Base-by-base conservation (phyloP, 768 basidiomycete genomes). In the Panaeolus papilionaceus region DNA sequence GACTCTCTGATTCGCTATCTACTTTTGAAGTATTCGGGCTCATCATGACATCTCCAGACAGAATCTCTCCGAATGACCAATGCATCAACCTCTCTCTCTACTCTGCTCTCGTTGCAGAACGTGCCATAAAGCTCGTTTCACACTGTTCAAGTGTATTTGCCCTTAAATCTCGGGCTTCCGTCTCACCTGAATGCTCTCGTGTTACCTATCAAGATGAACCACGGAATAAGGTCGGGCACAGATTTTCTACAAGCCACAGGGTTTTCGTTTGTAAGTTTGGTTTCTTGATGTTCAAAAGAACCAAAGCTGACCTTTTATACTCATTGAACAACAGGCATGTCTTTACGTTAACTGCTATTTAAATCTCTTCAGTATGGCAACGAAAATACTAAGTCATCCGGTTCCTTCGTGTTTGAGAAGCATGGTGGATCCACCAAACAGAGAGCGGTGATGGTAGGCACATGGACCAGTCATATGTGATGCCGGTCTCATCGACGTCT, bases 241-340 rank as follows among this genome's bases (percentile, higher is more conserved):
- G 54, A 37, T 10, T 33, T 37, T 37, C 33, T 58, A 37, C 6
- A 28, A 58, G 11, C 33, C 54, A 58, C 16, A 58, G 54, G 54
- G 54, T 28, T 58, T 58, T 58, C 20, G 20, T 20, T 10, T 28
- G 54, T 58, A 58, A 26, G 54, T 58, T 7, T 51, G 33, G 47
- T 51, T 26, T 33, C 33, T 33, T 3, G 28, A 58, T 58, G 54
- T 16, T 58, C 28, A 58, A 33, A 58, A 58, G 54, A 58, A 58
- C 54, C 28, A 37, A 37, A 37, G 4, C 28, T 58, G 26, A 58
- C 20, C 11, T 16, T 58, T n/a, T 33, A 4, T n/a, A 23, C 14
- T 58, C 54, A 33, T 7, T 58, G 4, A 33, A 14, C 54, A 58
- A 58, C 54, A 58, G 54, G 20, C 33, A 14, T 26, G 12, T 12